phyloP scores from a whole-genome alignment of 2,329 filamentous ascomycete genomes.

The Ophiostoma novo-ulmi region DNA sequence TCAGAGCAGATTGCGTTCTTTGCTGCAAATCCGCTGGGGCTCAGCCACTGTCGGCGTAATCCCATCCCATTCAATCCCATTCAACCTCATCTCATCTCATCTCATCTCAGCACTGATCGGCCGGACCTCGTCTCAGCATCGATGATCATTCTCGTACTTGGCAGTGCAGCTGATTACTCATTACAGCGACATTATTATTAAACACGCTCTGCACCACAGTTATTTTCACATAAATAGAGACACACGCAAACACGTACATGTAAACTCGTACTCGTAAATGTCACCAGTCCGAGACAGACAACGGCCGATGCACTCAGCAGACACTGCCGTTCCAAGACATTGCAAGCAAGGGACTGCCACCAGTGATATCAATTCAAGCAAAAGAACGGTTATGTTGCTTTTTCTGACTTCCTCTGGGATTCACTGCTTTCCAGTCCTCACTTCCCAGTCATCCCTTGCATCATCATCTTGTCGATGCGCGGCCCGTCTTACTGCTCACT shows the following conservation, averaged over 20 bases:
- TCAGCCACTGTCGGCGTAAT: no score
- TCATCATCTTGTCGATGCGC: background rate
- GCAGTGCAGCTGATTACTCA: no score
- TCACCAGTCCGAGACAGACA: background rate
- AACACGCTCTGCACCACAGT: background rate
- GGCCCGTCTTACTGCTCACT: no score
- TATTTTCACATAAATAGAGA: no score
- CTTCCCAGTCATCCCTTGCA: background rate
- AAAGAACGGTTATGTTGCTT: no score
- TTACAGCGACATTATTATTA: background rate
- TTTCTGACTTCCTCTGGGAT: background rate
- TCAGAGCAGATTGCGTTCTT: background rate
- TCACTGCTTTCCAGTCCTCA: background rate
- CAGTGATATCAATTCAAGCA: background rate
- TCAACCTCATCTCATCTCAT: no score
- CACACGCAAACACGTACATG: no score
- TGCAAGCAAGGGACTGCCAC: background rate
- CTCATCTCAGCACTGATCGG: no score
- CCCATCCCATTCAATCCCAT: no score
- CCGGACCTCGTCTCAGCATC: no score
- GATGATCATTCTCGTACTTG: no score
- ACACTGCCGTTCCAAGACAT: background rate
- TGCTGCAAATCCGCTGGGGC: no score
- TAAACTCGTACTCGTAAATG: background rate
- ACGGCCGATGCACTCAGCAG: background rate